Evolutionary conservation across 2,329 filamentous ascomycete genomes (phyloP).

Genomic region (Didymella glomerata): DNA sequence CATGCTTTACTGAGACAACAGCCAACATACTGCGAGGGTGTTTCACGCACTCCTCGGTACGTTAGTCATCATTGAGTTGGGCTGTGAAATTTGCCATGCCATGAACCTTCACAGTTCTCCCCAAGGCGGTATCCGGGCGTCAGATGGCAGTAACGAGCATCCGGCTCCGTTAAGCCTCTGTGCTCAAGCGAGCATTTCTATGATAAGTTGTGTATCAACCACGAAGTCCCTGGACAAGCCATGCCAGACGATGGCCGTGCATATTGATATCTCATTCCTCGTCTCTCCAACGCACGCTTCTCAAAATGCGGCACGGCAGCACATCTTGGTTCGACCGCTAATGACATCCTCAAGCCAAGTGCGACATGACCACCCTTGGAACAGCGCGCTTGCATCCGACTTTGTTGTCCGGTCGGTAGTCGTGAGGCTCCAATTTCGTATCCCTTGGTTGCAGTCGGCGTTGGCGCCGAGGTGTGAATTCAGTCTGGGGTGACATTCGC

Average conservation of each 20-base stretch:
- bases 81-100: neutral
- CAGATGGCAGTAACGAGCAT: neutral
- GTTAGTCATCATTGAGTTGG: too few relatives aligned
- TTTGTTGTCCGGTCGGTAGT: conserved; percentile 5
- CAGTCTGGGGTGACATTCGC: neutral
- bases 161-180: neutral
- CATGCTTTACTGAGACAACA: too few relatives aligned
- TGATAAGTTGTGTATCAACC: too few relatives aligned
- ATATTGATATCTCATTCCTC: neutral
- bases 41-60: too few relatives aligned
- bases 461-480: conserved; percentile 2
- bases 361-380: neutral
- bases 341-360: neutral
- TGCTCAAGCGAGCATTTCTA: too few relatives aligned
- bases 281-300: neutral
- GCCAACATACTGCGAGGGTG: too few relatives aligned
- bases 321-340: neutral
- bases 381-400: neutral
- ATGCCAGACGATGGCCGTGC: too few relatives aligned
- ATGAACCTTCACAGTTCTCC: neutral
- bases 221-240: too few relatives aligned
- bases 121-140: neutral
- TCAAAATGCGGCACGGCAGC: neutral
- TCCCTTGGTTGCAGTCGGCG: conserved; percentile 8
- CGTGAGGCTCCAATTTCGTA: neutral